Evolutionary conservation across 106 monocot genomes (phyloP).

Genomic region (Apostasia shenzhenica): DNA sequence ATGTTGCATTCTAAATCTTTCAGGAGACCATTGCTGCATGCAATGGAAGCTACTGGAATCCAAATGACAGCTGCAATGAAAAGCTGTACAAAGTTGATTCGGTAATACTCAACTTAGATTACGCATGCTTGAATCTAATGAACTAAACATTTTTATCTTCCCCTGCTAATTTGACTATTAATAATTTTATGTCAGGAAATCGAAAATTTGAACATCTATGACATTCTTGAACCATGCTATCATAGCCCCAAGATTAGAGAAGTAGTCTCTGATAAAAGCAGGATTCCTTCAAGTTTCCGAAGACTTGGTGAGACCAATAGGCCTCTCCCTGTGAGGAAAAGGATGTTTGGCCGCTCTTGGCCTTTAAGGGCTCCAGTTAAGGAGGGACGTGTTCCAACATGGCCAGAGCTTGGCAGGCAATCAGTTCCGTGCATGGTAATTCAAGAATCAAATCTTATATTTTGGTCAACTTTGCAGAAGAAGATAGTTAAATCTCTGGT

Average conservation of each 20-base stretch:
- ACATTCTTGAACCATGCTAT: conserved; percentile 93
- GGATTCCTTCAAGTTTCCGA: conserved; percentile 64
- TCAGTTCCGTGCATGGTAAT: conserved; percentile 69
- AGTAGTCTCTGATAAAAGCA: conserved; percentile 21
- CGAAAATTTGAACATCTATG: conserved; percentile 56
- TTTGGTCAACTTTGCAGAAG: background rate
- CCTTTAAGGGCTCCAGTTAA: conserved; percentile 78
- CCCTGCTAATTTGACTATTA: background rate
- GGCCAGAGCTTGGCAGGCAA: conserved; percentile 65
- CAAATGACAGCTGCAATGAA: conserved; percentile 18
- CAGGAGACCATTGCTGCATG: conserved; percentile 71
- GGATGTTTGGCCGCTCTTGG: conserved; percentile 95
- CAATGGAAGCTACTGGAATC: conserved; percentile 84
- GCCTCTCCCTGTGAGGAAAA: conserved; percentile 70
- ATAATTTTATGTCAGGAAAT: conserved; percentile 34
- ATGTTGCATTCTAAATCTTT: conserved; percentile 1
- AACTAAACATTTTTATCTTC: background rate
- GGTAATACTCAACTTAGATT: conserved; percentile 26
- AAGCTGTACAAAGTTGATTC: conserved; percentile 45
- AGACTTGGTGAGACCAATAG: conserved; percentile 59
- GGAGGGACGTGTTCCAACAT: conserved; percentile 83
- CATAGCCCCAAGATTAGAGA: conserved; percentile 40
- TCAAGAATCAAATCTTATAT: background rate
- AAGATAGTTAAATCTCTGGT: no score
- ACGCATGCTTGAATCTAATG: background rate